phyloP scores from a whole-genome alignment of 78 protist species.

The Dictyostelium purpureum region DNA sequence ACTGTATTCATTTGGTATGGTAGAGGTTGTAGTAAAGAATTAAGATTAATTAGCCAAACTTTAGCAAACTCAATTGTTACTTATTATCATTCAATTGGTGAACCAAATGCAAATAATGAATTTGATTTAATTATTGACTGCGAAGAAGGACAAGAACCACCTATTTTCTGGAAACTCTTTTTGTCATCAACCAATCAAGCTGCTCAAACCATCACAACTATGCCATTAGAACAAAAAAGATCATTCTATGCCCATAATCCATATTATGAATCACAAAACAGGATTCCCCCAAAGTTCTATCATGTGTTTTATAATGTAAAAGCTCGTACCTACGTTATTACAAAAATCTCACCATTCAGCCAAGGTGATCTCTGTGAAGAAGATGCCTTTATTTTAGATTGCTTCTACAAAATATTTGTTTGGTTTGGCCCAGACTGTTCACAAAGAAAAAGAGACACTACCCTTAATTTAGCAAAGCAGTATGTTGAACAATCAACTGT shows the following conservation, averaged over 20 bases:
- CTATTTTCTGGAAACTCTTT: slow-evolving; percentile 62
- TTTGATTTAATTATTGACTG: slow-evolving; percentile 5
- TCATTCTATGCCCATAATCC: neutral
- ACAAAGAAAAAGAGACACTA: slow-evolving; percentile 29
- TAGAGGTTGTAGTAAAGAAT: neutral
- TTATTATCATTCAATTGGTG: slow-evolving; percentile 10
- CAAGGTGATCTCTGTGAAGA: slow-evolving; percentile 65
- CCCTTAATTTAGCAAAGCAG: slow-evolving; percentile 5
- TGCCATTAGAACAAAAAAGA: slow-evolving; percentile 27
- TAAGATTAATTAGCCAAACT: neutral
- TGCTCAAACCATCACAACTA: neutral
- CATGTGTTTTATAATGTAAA: slow-evolving; percentile 36
- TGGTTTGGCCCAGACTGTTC: slow-evolving; percentile 73
- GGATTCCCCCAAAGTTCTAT: neutral
- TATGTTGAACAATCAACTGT: slow-evolving; percentile 33
- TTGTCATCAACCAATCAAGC: neutral
- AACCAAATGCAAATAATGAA: neutral
- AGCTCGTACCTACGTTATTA: slow-evolving; percentile 17
- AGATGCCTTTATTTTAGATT: slow-evolving; percentile 51
- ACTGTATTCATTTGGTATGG: slow-evolving; percentile 62
- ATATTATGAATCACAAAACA: neutral
- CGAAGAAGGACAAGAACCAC: slow-evolving; percentile 48
- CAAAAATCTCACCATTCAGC: slow-evolving; percentile 40
- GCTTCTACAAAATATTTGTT: slow-evolving; percentile 6
- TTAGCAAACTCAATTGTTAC: slow-evolving; percentile 3